Evolutionary conservation across 2,329 filamentous ascomycete genomes (phyloP).

Genomic region (Ambrosiella beaveri): DNA sequence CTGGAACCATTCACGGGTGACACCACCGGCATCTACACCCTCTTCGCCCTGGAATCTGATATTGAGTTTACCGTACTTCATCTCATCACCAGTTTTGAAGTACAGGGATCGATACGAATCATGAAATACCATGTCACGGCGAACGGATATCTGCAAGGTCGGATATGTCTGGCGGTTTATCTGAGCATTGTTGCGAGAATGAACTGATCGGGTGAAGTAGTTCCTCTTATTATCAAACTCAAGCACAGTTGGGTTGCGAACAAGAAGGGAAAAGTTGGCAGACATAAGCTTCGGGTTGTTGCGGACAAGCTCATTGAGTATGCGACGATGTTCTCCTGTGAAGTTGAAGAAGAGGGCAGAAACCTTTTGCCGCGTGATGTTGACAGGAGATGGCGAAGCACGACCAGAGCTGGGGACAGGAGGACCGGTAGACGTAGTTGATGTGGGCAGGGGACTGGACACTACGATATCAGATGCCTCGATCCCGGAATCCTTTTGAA

Average conservation of each 20-base stretch:
- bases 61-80: constrained; percentile 97
- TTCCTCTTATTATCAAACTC: constrained; percentile 99
- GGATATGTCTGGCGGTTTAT: constrained; percentile 49
- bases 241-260: constrained; percentile 96
- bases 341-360: constrained; percentile 91
- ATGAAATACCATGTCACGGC: constrained; percentile 89
- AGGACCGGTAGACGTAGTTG: background rate
- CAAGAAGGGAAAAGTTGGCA: constrained; percentile 83
- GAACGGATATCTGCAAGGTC: constrained; percentile 67
- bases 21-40: constrained; percentile 91
- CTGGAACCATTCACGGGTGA: constrained; percentile 98
- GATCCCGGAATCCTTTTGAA: background rate
- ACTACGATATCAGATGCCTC: constrained; percentile 3
- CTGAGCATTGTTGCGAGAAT: constrained; percentile 50
- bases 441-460: constrained; percentile 21
- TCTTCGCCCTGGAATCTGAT: constrained; percentile 96
- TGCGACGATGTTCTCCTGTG: constrained; percentile 92
- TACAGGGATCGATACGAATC: constrained; percentile 98
- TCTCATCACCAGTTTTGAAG: constrained; percentile 90
- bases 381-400: constrained; percentile 39
- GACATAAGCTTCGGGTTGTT: constrained; percentile 98
- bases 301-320: constrained; percentile 91
- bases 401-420: constrained; percentile 8
- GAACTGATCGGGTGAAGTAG: constrained; percentile 90
- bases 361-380: constrained; percentile 57